Evolutionary conservation across 2,329 filamentous ascomycete genomes (phyloP), one percentile per base, ranked within the genome.

Genomic region (Cytospora leucostoma): DNA sequence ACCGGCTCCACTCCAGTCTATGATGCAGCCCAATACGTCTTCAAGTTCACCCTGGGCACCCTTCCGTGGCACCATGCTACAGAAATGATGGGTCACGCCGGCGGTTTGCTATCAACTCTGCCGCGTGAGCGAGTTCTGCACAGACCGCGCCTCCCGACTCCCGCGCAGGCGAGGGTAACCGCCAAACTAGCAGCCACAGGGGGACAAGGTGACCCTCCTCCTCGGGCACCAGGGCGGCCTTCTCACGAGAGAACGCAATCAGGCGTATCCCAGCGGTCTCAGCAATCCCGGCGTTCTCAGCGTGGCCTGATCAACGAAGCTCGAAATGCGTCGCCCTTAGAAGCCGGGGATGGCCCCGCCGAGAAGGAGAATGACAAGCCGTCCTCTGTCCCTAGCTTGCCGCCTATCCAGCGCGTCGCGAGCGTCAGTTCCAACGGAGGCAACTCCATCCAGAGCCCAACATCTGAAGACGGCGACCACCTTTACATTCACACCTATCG

Each of bases 21-120:
- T 64, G 82, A 85, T 68, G 76, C 84, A 72, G 76, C 82, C 72
- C 79, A 82, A 67, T 92, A 85, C 70, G 82, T 86, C 65, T 93
- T 93, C 79, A 90, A 88, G 66, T 93, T 93, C 70, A 86, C 88
- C 11, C 81, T 93, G 2, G 88, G 89, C 61, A 67, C 68, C 59
- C 66, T 76, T 10, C 71, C 72, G 0, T 74, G 72, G 73, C 72
- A 66, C 17, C 63, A 59, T 5, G 59, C 44, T 19, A 44, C 61
- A 49, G 64, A 66, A 49, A 57, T 51, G 53, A 58, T 49, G 56
- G 57, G 40, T 32, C 53, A 73, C 17, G 52, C 68, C 56, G 62
- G 66, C 65, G 89, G 85, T 81, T 81, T 87, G 49, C 76, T 82
- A 56, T 71, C 76, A 7, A 83, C 83, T 66, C 80, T 84, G 59